These are phyloP conservation scores for Elsinoe fawcettii DNA, from an alignment of 2,329 filamentous ascomycete species.

Conservation along the genomic window DNA sequence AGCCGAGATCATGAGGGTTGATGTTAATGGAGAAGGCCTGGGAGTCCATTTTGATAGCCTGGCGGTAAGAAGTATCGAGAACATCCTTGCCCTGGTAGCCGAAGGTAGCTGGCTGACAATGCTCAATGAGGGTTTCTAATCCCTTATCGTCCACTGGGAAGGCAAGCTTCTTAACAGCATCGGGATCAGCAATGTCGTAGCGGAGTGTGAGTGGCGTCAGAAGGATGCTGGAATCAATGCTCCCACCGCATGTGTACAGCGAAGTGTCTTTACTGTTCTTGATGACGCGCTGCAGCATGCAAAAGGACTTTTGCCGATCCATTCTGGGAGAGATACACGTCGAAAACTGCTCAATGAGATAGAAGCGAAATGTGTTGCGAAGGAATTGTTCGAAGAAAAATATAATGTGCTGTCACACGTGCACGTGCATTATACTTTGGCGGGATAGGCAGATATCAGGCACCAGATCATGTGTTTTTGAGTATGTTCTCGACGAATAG, in stretches of 20 bases:
- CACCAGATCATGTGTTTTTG: not conserved
- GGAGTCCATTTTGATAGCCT: conserved; percentile 46
- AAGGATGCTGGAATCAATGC: not conserved
- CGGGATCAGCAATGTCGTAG: not conserved
- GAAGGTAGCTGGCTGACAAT: conserved; percentile 42
- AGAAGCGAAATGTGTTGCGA: not conserved
- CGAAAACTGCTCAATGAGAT: not conserved
- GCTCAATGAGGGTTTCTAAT: conserved; percentile 17
- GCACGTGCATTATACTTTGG: too few relatives aligned
- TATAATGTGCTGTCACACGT: too few relatives aligned
- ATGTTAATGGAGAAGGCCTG: conserved; percentile 35
- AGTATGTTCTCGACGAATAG: not conserved
- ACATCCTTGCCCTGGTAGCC: conserved; percentile 41
- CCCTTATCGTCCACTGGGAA: not conserved
- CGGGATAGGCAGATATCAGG: not conserved
- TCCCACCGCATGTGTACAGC: conserved; percentile 10
- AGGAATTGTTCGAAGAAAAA: not conserved
- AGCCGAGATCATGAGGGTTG: not conserved
- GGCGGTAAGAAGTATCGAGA: conserved; percentile 46
- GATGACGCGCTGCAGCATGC: not conserved
- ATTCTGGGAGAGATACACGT: not conserved
- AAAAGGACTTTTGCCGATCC: not conserved
- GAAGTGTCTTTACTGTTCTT: not conserved
- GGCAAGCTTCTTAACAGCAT: conserved; percentile 1
- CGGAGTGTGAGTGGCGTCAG: not conserved